Base-by-base conservation (phyloP, 2,329 filamentous ascomycete species). In the Fusarium longipes region DNA sequence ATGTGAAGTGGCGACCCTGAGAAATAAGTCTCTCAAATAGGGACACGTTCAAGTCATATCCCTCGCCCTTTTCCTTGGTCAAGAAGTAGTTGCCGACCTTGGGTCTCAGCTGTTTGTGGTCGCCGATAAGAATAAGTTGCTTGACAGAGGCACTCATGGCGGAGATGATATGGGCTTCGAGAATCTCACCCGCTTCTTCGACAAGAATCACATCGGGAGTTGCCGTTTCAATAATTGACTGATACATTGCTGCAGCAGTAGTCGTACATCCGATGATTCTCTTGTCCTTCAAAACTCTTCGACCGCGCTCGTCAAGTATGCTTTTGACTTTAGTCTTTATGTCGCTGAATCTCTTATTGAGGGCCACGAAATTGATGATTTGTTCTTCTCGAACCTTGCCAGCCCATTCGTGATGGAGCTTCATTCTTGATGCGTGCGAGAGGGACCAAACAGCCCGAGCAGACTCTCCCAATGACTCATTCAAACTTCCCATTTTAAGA, bases 171-270 rank as follows among this genome's bases (percentile, higher is more conserved):
- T 93, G 90, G 3, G 83, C 82, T 73, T 93, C 91, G 0, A 92
- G 79, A 5, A 93, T 91, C 65, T 93, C 90, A 2, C 89, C 91
- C 1, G 90, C 91, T 75, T 93, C 91, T 73, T 93, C 91, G 0
- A 92, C 85, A 0, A 93, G 72, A 2, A 92, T 76, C 4, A 91
- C 80, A 2, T 87, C 86, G 0, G 89, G 88, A 0, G 77, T 75
- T 0, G 84, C 85, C 1, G 82, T 78, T 6, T 82, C 82, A 10
- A 93, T 82, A 2, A 85, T 79, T 1, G 82, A 76, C 0, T 81
- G 77, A 49, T 90, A 84, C 76, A 83, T 92, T 0, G 91, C 89
- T 0, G 90, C 90, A 0, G 81, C 89, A 0, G 88, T 93, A 0
- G 91, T 93, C 0, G 91, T 93, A 65, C 89, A 92, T 0, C 83